Percentiles rank a stretch among this genome's conserved stretches.
phyloP scores from a whole-genome alignment of 2,329 filamentous ascomycete genomes.

The Aplosporella prunicola region DNA sequence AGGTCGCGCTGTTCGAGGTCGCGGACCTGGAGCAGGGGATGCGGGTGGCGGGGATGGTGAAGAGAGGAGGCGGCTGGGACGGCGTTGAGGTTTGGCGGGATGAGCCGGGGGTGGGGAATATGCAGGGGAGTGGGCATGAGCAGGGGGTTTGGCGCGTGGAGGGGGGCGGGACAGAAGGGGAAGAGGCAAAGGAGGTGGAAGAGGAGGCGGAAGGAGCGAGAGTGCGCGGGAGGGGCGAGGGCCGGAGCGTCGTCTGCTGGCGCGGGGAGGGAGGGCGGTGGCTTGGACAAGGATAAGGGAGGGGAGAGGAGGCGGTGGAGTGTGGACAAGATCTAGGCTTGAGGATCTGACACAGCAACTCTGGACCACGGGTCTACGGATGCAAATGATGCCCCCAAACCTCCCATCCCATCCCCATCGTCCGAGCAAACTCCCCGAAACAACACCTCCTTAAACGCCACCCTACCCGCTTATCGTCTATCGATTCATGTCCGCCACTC shows the following conservation, averaged over 20 bases:
- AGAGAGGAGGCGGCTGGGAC: conserved; percentile 20
- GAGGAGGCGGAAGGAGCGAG: conserved; percentile 13
- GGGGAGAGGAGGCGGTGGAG: too few relatives aligned
- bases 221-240: conserved; percentile 32
- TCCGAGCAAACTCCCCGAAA: too few relatives aligned
- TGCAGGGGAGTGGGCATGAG: conserved; percentile 10
- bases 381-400: too few relatives aligned
- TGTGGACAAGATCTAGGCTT: too few relatives aligned
- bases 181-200: neutral
- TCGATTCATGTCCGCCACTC: too few relatives aligned
- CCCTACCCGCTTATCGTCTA: too few relatives aligned
- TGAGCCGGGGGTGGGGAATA: conserved; percentile 29
- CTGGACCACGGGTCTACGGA: too few relatives aligned
- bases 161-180: conserved; percentile 32
- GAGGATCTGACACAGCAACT: too few relatives aligned
- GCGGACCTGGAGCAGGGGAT: conserved; percentile 59
- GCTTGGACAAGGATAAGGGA: conserved; percentile 16
- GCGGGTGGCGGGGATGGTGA: conserved; percentile 50
- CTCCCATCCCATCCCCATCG: too few relatives aligned
- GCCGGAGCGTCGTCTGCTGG: conserved; percentile 36
- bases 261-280: conserved; percentile 22
- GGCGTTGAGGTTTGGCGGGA: conserved; percentile 64
- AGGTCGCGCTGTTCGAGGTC: conserved; percentile 59
- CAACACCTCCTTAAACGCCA: too few relatives aligned
- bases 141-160: conserved; percentile 13